Conservation (phyloP, 225 moss, liverwort and hornwort species). For the Sphagnum contortum region DNA sequence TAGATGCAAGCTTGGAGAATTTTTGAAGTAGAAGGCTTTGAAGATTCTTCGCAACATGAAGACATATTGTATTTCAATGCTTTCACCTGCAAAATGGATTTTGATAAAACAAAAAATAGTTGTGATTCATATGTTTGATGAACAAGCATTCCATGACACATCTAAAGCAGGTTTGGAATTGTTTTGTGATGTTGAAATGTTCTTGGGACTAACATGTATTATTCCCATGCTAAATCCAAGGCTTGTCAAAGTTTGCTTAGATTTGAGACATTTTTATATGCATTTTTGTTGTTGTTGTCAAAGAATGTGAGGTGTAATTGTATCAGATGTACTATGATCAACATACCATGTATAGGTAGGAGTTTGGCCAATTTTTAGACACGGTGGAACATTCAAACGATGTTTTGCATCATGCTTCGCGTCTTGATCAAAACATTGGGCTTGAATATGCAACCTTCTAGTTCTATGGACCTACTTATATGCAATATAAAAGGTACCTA, state of each 20-base stretch:
- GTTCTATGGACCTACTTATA: not conserved
- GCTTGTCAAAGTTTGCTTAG: not conserved
- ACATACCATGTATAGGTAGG: not conserved
- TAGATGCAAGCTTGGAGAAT: not conserved
- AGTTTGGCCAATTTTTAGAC: not conserved
- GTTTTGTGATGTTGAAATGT: not conserved
- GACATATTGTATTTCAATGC: not conserved
- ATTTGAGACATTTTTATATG: not conserved
- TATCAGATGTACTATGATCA: conserved; percentile 1
- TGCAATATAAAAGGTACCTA: not conserved
- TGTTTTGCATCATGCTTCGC: not conserved
- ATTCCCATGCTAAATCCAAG: not conserved
- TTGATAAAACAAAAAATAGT: not conserved
- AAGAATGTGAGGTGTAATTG: not conserved
- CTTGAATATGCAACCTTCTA: conserved; percentile 1
- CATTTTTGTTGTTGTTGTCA: not conserved
- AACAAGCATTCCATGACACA: not conserved
- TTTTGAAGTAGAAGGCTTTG: not conserved
- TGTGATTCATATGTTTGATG: not conserved
- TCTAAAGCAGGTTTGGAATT: not conserved
- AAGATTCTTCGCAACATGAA: not conserved
- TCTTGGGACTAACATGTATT: conserved; percentile 1
- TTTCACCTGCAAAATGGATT: not conserved
- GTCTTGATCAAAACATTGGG: not conserved
- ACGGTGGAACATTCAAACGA: not conserved